Conservation (phyloP, 2,329 filamentous ascomycete genomes). For the Colletotrichum musae region DNA sequence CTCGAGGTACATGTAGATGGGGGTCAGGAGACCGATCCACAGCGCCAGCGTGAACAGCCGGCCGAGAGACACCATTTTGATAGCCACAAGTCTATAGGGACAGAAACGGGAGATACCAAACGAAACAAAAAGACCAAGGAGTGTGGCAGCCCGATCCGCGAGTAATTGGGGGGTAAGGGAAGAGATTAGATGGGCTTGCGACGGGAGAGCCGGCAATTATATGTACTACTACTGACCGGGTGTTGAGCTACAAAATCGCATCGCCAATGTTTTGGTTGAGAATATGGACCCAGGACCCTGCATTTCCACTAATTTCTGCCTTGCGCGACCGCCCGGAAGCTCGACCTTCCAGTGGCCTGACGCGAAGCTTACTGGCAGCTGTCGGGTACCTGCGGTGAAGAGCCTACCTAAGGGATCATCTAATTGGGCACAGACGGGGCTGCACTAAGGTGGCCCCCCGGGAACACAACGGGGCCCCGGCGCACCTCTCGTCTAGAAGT, state of each 20-base stretch:
- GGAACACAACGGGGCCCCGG: constrained; percentile 27
- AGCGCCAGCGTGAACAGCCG: constrained; percentile 66
- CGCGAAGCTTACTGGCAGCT: neutral
- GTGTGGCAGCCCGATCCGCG: constrained; percentile 21
- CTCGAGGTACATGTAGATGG: constrained; percentile 70
- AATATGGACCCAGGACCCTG: constrained; percentile 37
- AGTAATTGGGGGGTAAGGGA: neutral
- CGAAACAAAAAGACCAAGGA: constrained; percentile 11
- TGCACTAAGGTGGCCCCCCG: neutral
- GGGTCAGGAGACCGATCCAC: constrained; percentile 67
- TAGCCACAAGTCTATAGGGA: constrained; percentile 1
- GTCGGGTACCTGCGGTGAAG: too few relatives aligned
- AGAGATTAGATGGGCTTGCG: neutral
- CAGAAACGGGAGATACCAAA: neutral
- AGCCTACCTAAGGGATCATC: too few relatives aligned
- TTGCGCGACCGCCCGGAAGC: constrained; percentile 37
- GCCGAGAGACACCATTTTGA: constrained; percentile 43
- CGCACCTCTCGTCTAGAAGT: constrained; percentile 28
- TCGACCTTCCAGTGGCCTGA: constrained; percentile 38
- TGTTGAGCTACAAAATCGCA: constrained; percentile 30
- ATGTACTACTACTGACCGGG: neutral
- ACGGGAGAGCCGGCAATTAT: constrained; percentile 25
- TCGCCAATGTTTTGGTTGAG: constrained; percentile 40
- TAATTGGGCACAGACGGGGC: too few relatives aligned
- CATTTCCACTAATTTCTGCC: constrained; percentile 39